Evolutionary conservation across 768 basidiomycete genomes (phyloP).

Genomic region (Boletus huronensis): DNA sequence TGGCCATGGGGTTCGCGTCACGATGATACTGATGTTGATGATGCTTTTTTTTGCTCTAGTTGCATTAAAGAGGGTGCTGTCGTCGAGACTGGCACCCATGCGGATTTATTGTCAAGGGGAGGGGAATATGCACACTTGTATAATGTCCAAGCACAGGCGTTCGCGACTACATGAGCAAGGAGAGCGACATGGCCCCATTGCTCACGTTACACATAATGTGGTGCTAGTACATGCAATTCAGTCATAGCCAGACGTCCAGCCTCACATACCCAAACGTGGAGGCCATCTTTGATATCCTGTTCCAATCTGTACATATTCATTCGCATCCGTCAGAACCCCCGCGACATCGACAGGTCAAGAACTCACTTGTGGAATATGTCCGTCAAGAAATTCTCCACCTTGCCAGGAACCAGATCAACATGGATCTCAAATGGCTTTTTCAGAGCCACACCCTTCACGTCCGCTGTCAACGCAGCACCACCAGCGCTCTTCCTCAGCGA

Average conservation of each 20-base stretch:
- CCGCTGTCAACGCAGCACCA: neutral
- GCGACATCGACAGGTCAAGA: neutral
- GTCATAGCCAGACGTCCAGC: neutral
- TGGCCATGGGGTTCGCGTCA: neutral
- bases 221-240: neutral
- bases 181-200: neutral
- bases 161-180: slow-evolving; percentile 7
- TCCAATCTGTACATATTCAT: neutral
- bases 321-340: neutral
- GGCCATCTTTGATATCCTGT: neutral
- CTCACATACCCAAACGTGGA: neutral
- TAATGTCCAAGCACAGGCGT: slow-evolving; percentile 33
- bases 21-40: neutral
- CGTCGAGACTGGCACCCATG: slow-evolving; percentile 35
- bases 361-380: neutral
- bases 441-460: neutral
- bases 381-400: neutral
- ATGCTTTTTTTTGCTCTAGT: slow-evolving; percentile 8
- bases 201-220: neutral
- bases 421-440: neutral
- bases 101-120: slow-evolving; percentile 23
- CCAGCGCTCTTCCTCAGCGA: neutral
- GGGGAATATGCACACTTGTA: slow-evolving; percentile 36
- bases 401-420: neutral
- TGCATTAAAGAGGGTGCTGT: slow-evolving; percentile 34